Conservation (phyloP, 2,329 filamentous ascomycete genomes). For the Magnaporthales sp. region DNA sequence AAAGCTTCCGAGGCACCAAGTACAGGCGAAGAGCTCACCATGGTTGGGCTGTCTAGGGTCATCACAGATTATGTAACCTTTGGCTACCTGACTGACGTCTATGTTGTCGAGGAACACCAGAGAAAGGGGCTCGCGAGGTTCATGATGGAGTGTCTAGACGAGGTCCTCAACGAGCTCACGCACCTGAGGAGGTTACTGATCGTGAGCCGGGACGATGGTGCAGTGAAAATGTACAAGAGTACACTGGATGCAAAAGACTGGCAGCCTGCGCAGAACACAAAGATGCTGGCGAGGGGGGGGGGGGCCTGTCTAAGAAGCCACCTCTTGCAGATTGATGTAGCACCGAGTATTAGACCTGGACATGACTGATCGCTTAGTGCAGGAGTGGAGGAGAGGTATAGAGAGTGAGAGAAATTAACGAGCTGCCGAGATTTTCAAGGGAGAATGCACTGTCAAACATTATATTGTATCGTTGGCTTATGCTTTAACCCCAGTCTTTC, state of each 20-base stretch:
- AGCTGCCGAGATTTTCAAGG: neutral
- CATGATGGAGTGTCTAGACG: slow-evolving; percentile 53
- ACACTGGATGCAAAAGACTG: slow-evolving; percentile 31
- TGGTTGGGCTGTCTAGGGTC: slow-evolving; percentile 51
- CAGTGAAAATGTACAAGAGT: slow-evolving; percentile 35
- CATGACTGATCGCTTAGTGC: neutral
- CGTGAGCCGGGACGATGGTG: slow-evolving; percentile 30
- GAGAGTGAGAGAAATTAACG: neutral
- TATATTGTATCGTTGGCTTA: slow-evolving; percentile 6
- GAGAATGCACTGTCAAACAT: slow-evolving; percentile 6
- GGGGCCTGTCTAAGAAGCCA: slow-evolving; percentile 20
- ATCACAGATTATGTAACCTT: slow-evolving; percentile 63
- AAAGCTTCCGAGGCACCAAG: slow-evolving; percentile 6
- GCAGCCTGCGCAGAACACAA: slow-evolving; percentile 7
- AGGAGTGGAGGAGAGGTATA: neutral
- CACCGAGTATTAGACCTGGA: neutral
- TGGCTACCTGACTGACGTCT: slow-evolving; percentile 63
- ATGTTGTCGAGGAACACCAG: slow-evolving; percentile 51
- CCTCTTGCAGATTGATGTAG: slow-evolving; percentile 8
- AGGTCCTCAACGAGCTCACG: slow-evolving; percentile 46
- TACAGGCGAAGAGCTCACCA: slow-evolving; percentile 11
- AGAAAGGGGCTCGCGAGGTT: slow-evolving; percentile 55
- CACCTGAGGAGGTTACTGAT: slow-evolving; percentile 51
- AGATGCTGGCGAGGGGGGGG: slow-evolving; percentile 31
- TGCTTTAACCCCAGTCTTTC: slow-evolving; percentile 48